A percentile compares a stretch with the other conserved stretches of the same genome.
Evolutionary conservation across 225 moss, liverwort and hornwort species (phyloP).

Genomic region (Climacium dendroides): DNA sequence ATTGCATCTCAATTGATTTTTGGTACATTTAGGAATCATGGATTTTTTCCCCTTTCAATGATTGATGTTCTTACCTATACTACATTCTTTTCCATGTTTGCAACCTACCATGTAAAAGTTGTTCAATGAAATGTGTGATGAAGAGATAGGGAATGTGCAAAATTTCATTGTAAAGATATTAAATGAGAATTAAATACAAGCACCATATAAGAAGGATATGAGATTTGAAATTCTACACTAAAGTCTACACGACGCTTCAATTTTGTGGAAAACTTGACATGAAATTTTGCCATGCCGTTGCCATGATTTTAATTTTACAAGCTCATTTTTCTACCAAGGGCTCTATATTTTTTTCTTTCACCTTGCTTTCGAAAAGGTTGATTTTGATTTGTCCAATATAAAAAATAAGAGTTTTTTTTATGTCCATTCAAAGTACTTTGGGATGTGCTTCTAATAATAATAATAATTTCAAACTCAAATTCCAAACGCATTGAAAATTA

Average conservation of each 20-base stretch:
- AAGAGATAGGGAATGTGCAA: no score
- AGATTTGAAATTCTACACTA: not conserved
- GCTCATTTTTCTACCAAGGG: not conserved
- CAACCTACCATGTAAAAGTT: not conserved
- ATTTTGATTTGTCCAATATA: no score
- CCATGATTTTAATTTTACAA: not conserved
- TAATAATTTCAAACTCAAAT: not conserved
- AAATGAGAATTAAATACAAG: not conserved
- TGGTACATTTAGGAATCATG: not conserved
- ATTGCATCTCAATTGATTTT: not conserved
- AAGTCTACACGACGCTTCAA: not conserved
- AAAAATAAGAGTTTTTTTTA: no score
- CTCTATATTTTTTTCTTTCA: accelerated
- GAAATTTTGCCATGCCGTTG: not conserved
- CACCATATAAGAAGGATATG: not conserved
- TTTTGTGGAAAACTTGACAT: not conserved
- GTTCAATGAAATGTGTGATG: not conserved
- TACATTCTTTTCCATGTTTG: not conserved
- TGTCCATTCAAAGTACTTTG: not conserved
- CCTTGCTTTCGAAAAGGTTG: not conserved
- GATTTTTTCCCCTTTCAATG: not conserved
- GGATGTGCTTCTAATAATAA: accelerated
- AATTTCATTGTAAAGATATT: not conserved
- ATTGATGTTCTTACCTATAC: not conserved
- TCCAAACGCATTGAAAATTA: not conserved